A percentile compares a stretch with the other conserved stretches of the same genome.
These are phyloP conservation scores for Begonia loranthoides DNA, from an alignment of 306 rosid genomes.

Conservation along the genomic window DNA sequence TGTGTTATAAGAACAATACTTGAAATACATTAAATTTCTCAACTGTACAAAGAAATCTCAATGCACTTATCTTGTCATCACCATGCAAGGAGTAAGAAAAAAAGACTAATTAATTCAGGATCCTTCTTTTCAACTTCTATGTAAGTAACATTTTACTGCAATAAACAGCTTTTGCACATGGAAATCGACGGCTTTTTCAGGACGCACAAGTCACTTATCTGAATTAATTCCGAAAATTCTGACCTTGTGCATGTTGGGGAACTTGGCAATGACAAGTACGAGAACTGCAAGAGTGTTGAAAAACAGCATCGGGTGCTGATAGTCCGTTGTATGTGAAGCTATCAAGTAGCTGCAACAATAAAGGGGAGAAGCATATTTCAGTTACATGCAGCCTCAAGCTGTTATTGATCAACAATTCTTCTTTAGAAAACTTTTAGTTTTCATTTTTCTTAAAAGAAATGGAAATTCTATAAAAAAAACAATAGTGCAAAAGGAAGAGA, in stretches of 20 bases:
- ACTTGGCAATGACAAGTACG: constrained; percentile 81
- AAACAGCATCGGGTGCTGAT: constrained; percentile 89
- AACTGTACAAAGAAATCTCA: constrained; percentile 61
- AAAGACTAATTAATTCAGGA: constrained; percentile 28
- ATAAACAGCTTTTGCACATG: constrained; percentile 30
- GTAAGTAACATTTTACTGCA: constrained; percentile 52
- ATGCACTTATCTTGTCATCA: constrained; percentile 45
- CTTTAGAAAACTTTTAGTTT: not conserved
- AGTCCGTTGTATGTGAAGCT: constrained; percentile 94
- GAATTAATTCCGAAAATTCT: constrained; percentile 95
- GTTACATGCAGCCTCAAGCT: not conserved
- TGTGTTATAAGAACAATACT: constrained; percentile 9
- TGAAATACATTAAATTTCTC: constrained; percentile 33
- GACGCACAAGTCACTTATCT: constrained; percentile 36
- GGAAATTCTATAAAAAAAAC: not conserved
- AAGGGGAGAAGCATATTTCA: not conserved
- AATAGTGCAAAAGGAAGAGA: not conserved
- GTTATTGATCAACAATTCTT: not conserved
- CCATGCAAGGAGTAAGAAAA: constrained; percentile 22
- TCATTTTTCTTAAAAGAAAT: not conserved
- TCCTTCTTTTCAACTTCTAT: constrained; percentile 46
- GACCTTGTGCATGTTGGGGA: constrained; percentile 98
- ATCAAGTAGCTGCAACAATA: constrained; percentile 75
- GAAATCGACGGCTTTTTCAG: constrained; percentile 27
- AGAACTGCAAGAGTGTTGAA: constrained; percentile 72